Percentiles rank a stretch among this genome's conserved stretches.
Conservation (phyloP, 1,284 basidiomycete genomes). For the Malassezia psittaci region DNA sequence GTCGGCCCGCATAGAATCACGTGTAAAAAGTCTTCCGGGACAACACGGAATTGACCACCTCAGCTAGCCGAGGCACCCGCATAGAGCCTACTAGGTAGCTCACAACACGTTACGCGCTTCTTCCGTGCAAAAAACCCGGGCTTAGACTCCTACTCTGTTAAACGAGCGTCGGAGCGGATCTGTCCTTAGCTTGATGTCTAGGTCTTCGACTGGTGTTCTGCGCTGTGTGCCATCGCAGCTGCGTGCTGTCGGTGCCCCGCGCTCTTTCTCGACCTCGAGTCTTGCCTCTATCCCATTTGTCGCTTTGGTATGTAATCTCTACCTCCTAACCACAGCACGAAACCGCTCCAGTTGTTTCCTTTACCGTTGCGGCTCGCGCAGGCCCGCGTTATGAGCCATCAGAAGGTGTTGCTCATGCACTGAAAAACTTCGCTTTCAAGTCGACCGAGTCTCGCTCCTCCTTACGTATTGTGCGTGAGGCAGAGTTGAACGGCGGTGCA, state of each 20-base stretch:
- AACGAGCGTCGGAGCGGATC: conserved; percentile 11
- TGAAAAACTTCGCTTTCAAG: conserved; percentile 33
- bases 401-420: conserved; percentile 16
- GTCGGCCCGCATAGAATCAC: conserved; percentile 7
- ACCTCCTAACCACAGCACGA: conserved; percentile 9
- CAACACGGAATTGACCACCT: conserved; percentile 11
- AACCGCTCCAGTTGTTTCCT: conserved; percentile 13
- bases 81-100: conserved; percentile 7
- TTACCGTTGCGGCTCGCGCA: conserved; percentile 17
- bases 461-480: conserved; percentile 79
- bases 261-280: neutral
- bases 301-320: conserved; percentile 6
- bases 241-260: conserved; percentile 12
- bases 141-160: neutral
- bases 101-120: conserved; percentile 1
- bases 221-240: conserved; percentile 16
- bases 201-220: conserved; percentile 20
- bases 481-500: conserved; percentile 86
- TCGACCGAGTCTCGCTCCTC: conserved; percentile 59
- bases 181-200: conserved; percentile 7
- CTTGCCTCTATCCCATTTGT: conserved; percentile 9
- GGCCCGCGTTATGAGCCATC: conserved; percentile 14
- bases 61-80: neutral
- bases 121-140: conserved; percentile 12
- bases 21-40: conserved; percentile 12